A percentile compares a stretch with the other conserved stretches of the same genome.
phyloP scores from a whole-genome alignment of 192 early-diverging fungal species.

The Cetraspora pellucida region DNA sequence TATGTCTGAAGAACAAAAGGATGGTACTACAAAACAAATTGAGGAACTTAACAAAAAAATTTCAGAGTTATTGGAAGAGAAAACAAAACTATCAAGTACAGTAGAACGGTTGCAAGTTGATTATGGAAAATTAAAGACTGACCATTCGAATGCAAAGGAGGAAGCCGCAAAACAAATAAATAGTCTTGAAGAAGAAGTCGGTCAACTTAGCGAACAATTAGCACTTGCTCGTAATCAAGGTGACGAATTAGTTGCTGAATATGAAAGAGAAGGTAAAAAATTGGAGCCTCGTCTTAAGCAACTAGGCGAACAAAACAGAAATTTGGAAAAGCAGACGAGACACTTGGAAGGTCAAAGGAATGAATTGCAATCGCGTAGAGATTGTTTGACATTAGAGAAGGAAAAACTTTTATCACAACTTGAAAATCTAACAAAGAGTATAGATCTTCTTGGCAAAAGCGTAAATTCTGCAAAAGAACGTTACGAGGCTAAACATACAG shows the following conservation, averaged over 20 bases:
- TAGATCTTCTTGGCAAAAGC: background rate
- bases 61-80: background rate
- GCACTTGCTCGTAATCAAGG: background rate
- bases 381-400: background rate
- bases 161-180: background rate
- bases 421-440: background rate
- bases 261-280: conserved; percentile 23
- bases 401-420: background rate
- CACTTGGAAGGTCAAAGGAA: conserved; percentile 15
- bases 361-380: conserved; percentile 23
- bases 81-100: background rate
- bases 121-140: conserved; percentile 9
- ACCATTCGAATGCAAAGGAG: background rate
- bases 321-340: conserved; percentile 18
- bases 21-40: background rate
- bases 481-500: background rate
- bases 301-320: conserved; percentile 1
- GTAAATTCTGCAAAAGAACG: background rate
- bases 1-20: conserved; percentile 1
- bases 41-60: background rate
- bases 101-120: background rate
- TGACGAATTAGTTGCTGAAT: background rate
- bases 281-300: background rate
- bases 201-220: conserved; percentile 11
- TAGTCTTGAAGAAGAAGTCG: background rate